Evolutionary conservation across 2,329 filamentous ascomycete species (phyloP).

Genomic region (Orbilia javanica): DNA sequence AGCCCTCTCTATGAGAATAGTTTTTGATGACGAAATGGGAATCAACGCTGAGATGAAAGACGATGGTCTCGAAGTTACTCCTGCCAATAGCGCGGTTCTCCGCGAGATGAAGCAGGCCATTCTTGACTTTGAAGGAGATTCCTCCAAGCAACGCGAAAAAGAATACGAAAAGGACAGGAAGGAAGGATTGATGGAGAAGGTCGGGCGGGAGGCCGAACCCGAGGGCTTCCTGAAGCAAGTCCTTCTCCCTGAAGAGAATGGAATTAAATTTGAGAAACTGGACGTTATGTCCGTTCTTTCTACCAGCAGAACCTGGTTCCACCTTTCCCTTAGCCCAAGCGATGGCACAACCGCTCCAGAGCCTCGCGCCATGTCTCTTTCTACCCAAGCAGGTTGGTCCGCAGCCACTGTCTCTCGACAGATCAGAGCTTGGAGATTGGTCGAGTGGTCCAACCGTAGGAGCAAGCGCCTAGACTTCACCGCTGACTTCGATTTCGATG

Average conservation of each 20-base stretch:
- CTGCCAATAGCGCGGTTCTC: conserved; percentile 83
- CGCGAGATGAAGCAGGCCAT: conserved; percentile 89
- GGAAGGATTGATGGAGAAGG: conserved; percentile 85
- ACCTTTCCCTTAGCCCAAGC: conserved; percentile 89
- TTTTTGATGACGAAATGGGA: conserved; percentile 91
- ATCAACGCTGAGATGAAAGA: conserved; percentile 98
- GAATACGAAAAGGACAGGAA: conserved; percentile 84
- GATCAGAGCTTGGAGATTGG: conserved; percentile 89
- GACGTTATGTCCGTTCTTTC: conserved; percentile 80
- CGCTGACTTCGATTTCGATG: conserved; percentile 92
- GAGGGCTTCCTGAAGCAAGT: conserved; percentile 85
- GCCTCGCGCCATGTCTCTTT: conserved; percentile 77
- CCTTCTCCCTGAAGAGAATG: conserved; percentile 82
- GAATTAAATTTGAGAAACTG: conserved; percentile 74
- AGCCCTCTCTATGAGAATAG: conserved; percentile 85
- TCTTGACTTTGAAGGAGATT: conserved; percentile 79
- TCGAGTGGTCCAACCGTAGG: conserved; percentile 95
- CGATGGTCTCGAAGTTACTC: conserved; percentile 82
- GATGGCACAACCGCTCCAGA: conserved; percentile 75
- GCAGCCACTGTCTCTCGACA: conserved; percentile 92
- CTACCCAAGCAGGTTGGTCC: conserved; percentile 81
- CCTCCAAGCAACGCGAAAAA: conserved; percentile 75
- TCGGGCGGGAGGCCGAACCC: conserved; percentile 82
- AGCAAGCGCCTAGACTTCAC: conserved; percentile 95
- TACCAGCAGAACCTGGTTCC: conserved; percentile 94